Evolutionary conservation across 495 filamentous ascomycete species (phyloP).

Genomic region (Aspergillus haitiensis): DNA sequence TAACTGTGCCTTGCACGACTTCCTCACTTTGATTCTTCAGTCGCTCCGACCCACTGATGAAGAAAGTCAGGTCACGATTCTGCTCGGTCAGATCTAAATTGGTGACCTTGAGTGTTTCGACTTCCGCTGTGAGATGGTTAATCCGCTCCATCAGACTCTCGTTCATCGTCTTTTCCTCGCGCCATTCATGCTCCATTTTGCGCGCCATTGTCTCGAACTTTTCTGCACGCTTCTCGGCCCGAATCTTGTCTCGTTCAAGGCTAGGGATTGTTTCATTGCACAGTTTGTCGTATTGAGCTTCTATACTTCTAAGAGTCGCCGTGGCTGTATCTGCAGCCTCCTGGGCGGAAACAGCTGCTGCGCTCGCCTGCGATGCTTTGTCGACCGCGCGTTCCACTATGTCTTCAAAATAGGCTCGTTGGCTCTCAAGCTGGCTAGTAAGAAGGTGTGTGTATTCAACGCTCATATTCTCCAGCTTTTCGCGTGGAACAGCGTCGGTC

Average conservation of each 20-base stretch:
- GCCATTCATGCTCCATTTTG: conserved; percentile 70
- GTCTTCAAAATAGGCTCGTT: conserved; percentile 92
- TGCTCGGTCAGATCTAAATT: conserved; percentile 70
- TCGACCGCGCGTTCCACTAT: conserved; percentile 87
- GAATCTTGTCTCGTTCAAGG: conserved; percentile 68
- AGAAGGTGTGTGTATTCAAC: conserved; percentile 93
- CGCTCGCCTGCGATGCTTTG: conserved; percentile 76
- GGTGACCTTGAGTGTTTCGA: conserved; percentile 55
- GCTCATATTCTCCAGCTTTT: conserved; percentile 89
- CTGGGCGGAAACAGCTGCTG: conserved; percentile 62
- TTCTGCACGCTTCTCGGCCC: conserved; percentile 64
- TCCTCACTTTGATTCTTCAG: conserved; percentile 67
- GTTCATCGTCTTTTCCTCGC: conserved; percentile 86
- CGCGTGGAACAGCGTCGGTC: conserved; percentile 75
- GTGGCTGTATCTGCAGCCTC: conserved; percentile 53
- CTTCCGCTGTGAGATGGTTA: conserved; percentile 59
- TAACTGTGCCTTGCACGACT: conserved; percentile 57
- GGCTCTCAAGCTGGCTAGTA: conserved; percentile 85
- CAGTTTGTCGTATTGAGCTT: conserved; percentile 56
- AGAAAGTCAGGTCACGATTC: conserved; percentile 89
- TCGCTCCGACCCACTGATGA: conserved; percentile 80
- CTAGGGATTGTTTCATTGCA: conserved; percentile 57
- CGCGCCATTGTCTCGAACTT: conserved; percentile 75
- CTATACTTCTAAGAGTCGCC: conserved; percentile 52
- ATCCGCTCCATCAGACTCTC: conserved; percentile 76